A percentile compares a stretch with the other conserved stretches of the same genome.
phyloP scores from a whole-genome alignment of 1,284 basidiomycete genomes.

The Boletellus deceptivus region DNA sequence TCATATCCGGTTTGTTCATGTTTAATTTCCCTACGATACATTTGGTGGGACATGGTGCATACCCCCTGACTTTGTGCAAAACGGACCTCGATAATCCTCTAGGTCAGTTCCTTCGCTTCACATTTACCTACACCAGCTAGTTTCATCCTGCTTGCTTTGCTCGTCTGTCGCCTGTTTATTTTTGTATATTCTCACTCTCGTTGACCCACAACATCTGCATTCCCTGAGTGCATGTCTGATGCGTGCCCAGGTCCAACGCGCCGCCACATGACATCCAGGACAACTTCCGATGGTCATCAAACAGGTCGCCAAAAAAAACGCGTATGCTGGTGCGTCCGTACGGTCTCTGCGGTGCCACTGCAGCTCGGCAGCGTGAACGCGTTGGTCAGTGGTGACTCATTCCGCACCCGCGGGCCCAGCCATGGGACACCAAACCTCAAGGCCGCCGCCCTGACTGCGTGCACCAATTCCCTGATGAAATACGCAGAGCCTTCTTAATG shows the following conservation, averaged over 20 bases:
- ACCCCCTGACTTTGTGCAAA: constrained; percentile 8
- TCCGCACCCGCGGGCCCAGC: not conserved
- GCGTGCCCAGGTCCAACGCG: constrained; percentile 17
- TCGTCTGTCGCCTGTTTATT: constrained; percentile 15
- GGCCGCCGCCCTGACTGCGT: not conserved
- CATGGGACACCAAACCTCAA: constrained; percentile 10
- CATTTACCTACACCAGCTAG: constrained; percentile 14
- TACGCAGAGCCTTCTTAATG: constrained; percentile 2
- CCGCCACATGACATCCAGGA: constrained; percentile 11
- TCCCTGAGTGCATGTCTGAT: constrained; percentile 19
- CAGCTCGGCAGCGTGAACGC: not conserved
- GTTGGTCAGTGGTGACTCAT: not conserved
- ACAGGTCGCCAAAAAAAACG: not conserved
- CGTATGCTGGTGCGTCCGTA: not conserved
- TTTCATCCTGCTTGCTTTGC: constrained; percentile 23
- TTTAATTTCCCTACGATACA: constrained; percentile 16
- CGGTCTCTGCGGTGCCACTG: not conserved
- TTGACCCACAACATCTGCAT: constrained; percentile 10
- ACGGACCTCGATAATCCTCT: constrained; percentile 5
- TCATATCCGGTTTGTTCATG: constrained; percentile 13
- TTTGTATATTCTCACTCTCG: constrained; percentile 16
- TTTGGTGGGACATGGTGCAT: constrained; percentile 9
- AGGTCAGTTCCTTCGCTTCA: constrained; percentile 4
- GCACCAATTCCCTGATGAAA: constrained; percentile 6
- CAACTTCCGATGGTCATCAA: constrained; percentile 13